Conservation (phyloP, 108 stramenopile genomes). For the Nitzschia putrida region DNA sequence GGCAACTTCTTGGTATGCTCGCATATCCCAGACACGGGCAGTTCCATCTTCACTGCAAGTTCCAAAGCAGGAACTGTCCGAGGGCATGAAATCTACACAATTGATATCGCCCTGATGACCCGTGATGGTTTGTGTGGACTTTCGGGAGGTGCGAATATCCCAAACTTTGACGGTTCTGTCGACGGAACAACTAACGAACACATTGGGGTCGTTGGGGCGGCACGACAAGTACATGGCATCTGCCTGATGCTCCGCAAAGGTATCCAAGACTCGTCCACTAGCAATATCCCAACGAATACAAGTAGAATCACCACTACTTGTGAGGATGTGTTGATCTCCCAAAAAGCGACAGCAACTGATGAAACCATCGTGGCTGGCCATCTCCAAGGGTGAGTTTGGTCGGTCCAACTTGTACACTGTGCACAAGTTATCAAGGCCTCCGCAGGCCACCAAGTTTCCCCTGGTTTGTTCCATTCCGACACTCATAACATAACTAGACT, state of each 20-base stretch:
- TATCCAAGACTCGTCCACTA: conserved; percentile 66
- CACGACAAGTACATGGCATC: conserved; percentile 93
- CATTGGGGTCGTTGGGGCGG: conserved; percentile 74
- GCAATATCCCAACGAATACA: conserved; percentile 97
- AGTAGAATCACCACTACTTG: conserved; percentile 94
- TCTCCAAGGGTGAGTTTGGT: conserved; percentile 69
- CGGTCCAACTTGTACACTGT: conserved; percentile 92
- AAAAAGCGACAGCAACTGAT: conserved; percentile 97
- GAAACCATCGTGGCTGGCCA: conserved; percentile 99
- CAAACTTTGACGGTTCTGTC: conserved; percentile 96
- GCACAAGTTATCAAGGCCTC: conserved; percentile 99
- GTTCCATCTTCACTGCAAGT: conserved; percentile 96
- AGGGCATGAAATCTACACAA: conserved; percentile 92
- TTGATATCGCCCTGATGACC: conserved; percentile 98
- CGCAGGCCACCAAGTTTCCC: conserved; percentile 93
- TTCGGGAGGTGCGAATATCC: conserved; percentile 82
- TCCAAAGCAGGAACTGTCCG: conserved; percentile 85
- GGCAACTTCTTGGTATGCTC: conserved; percentile 88
- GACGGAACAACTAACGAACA: conserved; percentile 94
- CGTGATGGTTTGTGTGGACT: conserved; percentile 81
- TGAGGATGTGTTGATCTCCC: conserved; percentile 82
- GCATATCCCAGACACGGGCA: conserved; percentile 93
- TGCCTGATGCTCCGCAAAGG: conserved; percentile 92
- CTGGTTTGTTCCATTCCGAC: conserved; percentile 96
- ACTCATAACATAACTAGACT: conserved; percentile 98